Evolutionary conservation across 352 stramenopile species (phyloP).

Genomic region (Phytopythium litorale): DNA sequence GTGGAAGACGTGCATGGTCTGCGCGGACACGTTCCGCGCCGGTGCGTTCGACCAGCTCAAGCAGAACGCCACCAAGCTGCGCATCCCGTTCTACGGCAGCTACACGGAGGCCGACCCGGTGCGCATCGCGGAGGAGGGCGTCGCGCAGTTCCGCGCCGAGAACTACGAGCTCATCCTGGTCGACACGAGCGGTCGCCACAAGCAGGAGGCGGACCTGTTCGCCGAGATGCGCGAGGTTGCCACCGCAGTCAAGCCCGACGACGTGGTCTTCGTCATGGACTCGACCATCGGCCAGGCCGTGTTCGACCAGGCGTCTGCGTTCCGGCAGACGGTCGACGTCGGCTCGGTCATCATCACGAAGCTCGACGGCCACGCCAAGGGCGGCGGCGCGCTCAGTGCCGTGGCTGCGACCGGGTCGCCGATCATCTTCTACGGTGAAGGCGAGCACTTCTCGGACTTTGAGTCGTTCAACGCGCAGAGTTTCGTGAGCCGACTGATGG

Average conservation of each 20-base stretch:
- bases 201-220: conserved; percentile 97
- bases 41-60: conserved; percentile 99
- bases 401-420: conserved; percentile 97
- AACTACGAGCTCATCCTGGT: conserved; percentile 99
- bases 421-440: conserved; percentile 98
- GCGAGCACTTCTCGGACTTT: conserved; percentile 98
- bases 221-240: conserved; percentile 99
- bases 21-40: conserved; percentile 98
- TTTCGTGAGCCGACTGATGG: conserved; percentile 98
- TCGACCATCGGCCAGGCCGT: conserved; percentile 99
- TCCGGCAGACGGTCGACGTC: conserved; percentile 95
- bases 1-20: conserved; percentile 99
- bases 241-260: conserved; percentile 93
- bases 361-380: conserved; percentile 98
- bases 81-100: conserved; percentile 97
- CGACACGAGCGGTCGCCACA: conserved; percentile 98
- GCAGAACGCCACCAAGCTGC: conserved; percentile 98
- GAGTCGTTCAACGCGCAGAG: conserved; percentile 97
- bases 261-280: conserved; percentile 99
- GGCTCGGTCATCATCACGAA: conserved; percentile 99
- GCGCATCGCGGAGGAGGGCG: conserved; percentile 96
- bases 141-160: conserved; percentile 95
- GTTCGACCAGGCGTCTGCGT: conserved; percentile 95
- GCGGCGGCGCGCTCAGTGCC: conserved; percentile 96
- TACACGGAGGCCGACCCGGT: conserved; percentile 99